Conservation (phyloP, 2,329 filamentous ascomycete genomes). For the Trichoderma pleuroti region DNA sequence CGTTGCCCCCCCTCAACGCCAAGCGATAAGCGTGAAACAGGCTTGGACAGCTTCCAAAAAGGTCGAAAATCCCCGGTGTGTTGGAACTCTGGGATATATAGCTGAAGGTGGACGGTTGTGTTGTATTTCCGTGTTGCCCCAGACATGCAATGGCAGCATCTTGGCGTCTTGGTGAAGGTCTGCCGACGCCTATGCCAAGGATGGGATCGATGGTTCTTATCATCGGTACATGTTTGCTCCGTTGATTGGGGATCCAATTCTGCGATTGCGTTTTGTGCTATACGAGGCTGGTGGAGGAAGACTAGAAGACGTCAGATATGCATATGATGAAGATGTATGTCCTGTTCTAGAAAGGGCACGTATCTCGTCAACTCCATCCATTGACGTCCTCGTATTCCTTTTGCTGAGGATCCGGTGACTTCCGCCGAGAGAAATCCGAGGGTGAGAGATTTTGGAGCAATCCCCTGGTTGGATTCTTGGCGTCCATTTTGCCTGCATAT, state of each 20-base stretch:
- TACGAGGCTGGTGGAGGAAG: background rate
- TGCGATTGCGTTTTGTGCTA: background rate
- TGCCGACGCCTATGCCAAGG: background rate
- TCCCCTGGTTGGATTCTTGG: background rate
- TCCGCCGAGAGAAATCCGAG: background rate
- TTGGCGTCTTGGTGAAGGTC: background rate
- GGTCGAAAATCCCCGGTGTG: background rate
- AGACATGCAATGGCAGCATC: background rate
- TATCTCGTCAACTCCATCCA: background rate
- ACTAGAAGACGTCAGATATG: background rate
- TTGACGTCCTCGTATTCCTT: background rate
- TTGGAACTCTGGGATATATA: background rate
- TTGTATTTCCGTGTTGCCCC: background rate
- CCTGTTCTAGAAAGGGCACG: background rate
- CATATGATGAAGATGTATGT: background rate
- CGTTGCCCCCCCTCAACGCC: background rate
- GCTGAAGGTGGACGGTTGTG: background rate
- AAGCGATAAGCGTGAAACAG: slow-evolving; percentile 8
- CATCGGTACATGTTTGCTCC: background rate
- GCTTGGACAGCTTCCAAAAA: slow-evolving; percentile 1
- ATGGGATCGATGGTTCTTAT: background rate
- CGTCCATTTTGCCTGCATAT: background rate
- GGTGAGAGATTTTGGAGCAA: background rate
- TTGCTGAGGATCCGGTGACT: background rate
- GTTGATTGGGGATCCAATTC: background rate